Conservation (phyloP, 2,329 filamentous ascomycete genomes). For the Colletotrichum viniferum region DNA sequence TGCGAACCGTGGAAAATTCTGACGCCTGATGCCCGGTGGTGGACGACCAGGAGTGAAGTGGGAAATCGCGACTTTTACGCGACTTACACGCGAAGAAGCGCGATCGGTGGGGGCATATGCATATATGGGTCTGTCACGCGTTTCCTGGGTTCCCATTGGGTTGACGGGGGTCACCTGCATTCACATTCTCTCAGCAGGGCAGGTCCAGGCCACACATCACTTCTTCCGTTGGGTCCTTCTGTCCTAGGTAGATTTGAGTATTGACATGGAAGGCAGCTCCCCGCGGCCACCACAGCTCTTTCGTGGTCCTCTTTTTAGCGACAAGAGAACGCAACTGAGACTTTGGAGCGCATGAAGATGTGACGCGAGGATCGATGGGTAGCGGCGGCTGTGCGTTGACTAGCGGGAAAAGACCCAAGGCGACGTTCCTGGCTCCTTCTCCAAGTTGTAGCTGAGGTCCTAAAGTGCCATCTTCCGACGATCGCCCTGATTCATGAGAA, state of each 20-base stretch:
- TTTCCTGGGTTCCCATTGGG: background rate
- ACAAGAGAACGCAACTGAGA: background rate
- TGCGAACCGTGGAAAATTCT: background rate
- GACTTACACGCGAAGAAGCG: background rate
- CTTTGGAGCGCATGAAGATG: constrained; percentile 2
- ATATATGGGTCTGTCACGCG: background rate
- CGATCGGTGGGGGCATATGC: background rate
- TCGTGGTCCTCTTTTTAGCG: background rate
- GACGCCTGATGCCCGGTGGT: background rate
- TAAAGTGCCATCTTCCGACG: background rate
- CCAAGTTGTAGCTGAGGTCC: background rate
- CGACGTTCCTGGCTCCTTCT: background rate
- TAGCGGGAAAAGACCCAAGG: background rate
- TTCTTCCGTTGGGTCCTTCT: background rate
- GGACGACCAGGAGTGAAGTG: background rate
- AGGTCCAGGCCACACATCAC: background rate
- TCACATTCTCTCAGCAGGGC: background rate
- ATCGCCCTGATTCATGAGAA: background rate
- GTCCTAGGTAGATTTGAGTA: background rate
- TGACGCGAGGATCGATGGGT: background rate
- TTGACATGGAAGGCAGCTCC: background rate
- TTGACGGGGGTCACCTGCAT: background rate
- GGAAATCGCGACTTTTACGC: constrained; percentile 1
- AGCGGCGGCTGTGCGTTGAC: background rate
- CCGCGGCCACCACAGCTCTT: background rate